Conservation (phyloP, 805 yeast species). For the Myxozyma vanderwaltii region DNA sequence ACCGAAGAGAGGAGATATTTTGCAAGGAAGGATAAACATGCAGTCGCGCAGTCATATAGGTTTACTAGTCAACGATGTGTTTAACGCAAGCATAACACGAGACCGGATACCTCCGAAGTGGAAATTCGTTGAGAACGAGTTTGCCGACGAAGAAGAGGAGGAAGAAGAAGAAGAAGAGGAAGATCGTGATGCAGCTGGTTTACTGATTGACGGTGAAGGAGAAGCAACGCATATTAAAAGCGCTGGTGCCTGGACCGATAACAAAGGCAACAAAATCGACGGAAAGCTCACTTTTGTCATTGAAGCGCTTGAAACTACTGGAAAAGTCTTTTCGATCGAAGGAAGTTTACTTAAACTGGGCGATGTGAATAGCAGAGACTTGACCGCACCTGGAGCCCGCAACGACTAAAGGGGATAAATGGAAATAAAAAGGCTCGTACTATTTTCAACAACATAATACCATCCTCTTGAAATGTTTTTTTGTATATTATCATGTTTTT, state of each 20-base stretch:
- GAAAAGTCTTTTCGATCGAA: slow-evolving; percentile 80
- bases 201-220: slow-evolving; percentile 21
- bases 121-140: slow-evolving; percentile 80
- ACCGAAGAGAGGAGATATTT: slow-evolving; percentile 81
- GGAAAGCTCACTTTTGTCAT: slow-evolving; percentile 81
- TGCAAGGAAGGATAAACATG: slow-evolving; percentile 87
- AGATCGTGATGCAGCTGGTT: slow-evolving; percentile 24
- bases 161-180: slow-evolving; percentile 16
- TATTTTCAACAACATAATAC: too few relatives aligned
- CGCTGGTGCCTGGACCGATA: slow-evolving; percentile 88
- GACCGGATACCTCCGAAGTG: slow-evolving; percentile 82
- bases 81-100: slow-evolving; percentile 89
- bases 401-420: slow-evolving; percentile 40
- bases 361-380: slow-evolving; percentile 56
- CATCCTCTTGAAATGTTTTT: too few relatives aligned
- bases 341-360: slow-evolving; percentile 77
- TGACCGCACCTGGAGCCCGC: slow-evolving; percentile 68
- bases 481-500: background rate
- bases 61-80: slow-evolving; percentile 84
- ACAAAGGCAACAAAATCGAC: slow-evolving; percentile 68
- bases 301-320: slow-evolving; percentile 64
- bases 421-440: too few relatives aligned
- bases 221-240: slow-evolving; percentile 45
- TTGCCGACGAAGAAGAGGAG: slow-evolving; percentile 33
- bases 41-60: slow-evolving; percentile 96